Conservation (phyloP, 2,329 filamentous ascomycete species). For the Leptographium galeiforme region DNA sequence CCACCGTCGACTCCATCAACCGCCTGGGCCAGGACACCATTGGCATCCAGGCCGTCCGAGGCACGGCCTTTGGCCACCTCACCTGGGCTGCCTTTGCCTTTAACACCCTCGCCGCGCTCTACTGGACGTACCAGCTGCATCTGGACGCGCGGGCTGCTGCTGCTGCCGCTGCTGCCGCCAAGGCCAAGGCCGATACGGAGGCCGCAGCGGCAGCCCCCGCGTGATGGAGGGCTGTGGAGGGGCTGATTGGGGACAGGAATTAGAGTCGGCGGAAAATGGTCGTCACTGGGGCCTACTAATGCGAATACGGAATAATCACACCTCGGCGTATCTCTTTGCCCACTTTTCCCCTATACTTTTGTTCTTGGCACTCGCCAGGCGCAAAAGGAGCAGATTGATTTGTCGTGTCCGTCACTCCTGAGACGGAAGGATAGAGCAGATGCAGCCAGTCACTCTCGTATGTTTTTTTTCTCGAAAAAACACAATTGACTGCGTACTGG, state of each 20-base stretch:
- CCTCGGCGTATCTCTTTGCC: not conserved
- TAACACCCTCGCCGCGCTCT: constrained; percentile 25
- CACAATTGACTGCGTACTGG: too few species aligned
- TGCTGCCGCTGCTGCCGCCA: not conserved
- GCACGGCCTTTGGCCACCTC: constrained; percentile 30
- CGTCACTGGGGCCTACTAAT: not conserved
- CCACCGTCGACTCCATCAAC: constrained; percentile 11
- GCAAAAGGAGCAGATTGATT: not conserved
- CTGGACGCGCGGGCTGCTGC: constrained; percentile 11
- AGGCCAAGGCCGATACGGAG: not conserved
- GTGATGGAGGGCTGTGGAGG: not conserved
- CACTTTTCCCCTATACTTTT: not conserved
- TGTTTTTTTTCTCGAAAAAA: too few species aligned
- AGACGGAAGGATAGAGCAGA: too few species aligned
- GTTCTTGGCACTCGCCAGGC: not conserved
- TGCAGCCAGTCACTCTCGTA: too few species aligned
- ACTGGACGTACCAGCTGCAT: constrained; percentile 26
- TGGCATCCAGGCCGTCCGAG: constrained; percentile 29
- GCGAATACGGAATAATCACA: not conserved
- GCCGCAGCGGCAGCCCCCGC: not conserved
- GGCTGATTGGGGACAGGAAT: not conserved
- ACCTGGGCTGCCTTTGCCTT: constrained; percentile 33
- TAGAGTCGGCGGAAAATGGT: not conserved
- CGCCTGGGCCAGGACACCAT: constrained; percentile 23
- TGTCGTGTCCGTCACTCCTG: too few species aligned